A percentile compares a stretch with the other conserved stretches of the same genome.
Evolutionary conservation across 148 eudicot species (phyloP).

Genomic region (Fagopyrum homotropicum): DNA sequence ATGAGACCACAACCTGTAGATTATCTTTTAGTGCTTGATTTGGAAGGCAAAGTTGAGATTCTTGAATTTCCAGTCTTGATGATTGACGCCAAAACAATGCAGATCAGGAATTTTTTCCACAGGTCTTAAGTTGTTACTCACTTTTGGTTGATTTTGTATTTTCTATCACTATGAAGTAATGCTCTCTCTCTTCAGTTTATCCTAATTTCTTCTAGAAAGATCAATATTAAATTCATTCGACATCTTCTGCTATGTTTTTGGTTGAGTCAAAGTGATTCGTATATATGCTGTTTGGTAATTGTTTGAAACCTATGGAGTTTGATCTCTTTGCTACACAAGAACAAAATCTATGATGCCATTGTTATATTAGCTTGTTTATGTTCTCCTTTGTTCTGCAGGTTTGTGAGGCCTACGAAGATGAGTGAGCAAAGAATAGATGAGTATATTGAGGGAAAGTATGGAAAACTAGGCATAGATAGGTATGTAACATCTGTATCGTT

Average conservation of each 20-base stretch:
- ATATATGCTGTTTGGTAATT: neutral
- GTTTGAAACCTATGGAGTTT: neutral
- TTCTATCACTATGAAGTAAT: neutral
- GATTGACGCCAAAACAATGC: constrained; percentile 70
- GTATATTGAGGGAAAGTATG: constrained; percentile 91
- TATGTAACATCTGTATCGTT: constrained; percentile 21
- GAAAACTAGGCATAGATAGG: constrained; percentile 83
- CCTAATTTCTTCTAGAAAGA: neutral
- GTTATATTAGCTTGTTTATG: constrained; percentile 13
- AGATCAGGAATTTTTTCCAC: constrained; percentile 74
- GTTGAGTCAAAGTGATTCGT: neutral
- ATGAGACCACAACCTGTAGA: constrained; percentile 52
- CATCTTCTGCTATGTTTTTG: neutral
- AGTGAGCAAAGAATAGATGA: constrained; percentile 57
- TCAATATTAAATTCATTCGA: neutral
- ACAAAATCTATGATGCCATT: neutral
- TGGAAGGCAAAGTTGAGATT: constrained; percentile 97
- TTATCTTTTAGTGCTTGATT: constrained; percentile 74
- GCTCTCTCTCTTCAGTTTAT: neutral
- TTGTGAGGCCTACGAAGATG: constrained; percentile 92
- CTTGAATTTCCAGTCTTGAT: constrained; percentile 90
- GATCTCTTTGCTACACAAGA: neutral
- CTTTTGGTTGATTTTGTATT: constrained; percentile 10
- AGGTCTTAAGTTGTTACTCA: constrained; percentile 37
- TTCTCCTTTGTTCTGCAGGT: constrained; percentile 42